phyloP scores from a whole-genome alignment of 352 stramenopile genomes.

The Phytophthora syringae region DNA sequence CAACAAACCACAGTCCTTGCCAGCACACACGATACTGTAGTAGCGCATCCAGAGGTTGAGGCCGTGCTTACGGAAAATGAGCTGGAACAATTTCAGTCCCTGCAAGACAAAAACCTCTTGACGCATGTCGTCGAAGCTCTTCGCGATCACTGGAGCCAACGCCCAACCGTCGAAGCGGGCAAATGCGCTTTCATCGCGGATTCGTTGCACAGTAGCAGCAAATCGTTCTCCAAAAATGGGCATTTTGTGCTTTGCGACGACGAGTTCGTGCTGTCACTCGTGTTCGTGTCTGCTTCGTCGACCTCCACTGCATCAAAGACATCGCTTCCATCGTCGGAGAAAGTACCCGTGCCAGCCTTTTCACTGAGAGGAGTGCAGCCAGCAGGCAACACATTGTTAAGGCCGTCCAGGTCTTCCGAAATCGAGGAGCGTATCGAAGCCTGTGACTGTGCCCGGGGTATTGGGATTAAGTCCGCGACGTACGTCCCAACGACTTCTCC shows the following conservation, averaged over 20 bases:
- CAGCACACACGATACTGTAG: constrained; percentile 96
- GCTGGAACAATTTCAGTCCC: constrained; percentile 92
- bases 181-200: constrained; percentile 77
- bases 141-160: constrained; percentile 94
- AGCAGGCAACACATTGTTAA: constrained; percentile 32
- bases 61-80: constrained; percentile 93
- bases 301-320: constrained; percentile 23
- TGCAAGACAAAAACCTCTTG: constrained; percentile 97
- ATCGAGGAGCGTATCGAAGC: constrained; percentile 31
- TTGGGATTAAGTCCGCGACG: constrained; percentile 47
- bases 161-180: constrained; percentile 82
- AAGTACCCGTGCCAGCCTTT: constrained; percentile 18
- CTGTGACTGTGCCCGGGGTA: constrained; percentile 20
- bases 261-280: constrained; percentile 23
- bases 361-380: constrained; percentile 33
- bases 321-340: constrained; percentile 38
- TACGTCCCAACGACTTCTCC: constrained; percentile 55
- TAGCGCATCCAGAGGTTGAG: constrained; percentile 92
- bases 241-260: constrained; percentile 33
- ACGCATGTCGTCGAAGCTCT: constrained; percentile 97
- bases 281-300: constrained; percentile 18
- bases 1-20: constrained; percentile 93
- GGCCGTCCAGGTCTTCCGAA: constrained; percentile 41
- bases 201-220: constrained; percentile 87
- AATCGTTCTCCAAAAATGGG: constrained; percentile 85